Evolutionary conservation across 2,329 filamentous ascomycete species (phyloP).

Genomic region (Sclerotinia trifoliorum): DNA sequence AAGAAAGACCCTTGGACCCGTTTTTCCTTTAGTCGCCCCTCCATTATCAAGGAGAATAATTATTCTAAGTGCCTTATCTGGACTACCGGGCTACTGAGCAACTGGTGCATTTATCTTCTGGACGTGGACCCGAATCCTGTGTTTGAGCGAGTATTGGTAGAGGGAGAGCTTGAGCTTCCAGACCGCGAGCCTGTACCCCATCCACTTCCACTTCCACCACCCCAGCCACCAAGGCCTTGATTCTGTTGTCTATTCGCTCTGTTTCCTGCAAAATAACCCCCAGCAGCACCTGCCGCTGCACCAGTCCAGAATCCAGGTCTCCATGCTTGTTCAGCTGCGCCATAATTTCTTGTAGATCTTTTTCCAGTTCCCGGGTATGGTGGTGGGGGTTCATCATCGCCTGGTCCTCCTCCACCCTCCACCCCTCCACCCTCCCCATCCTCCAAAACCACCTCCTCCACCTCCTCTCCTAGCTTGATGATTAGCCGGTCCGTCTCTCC

Average conservation of each 20-base stretch:
- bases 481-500: constrained; percentile 33
- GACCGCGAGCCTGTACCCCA: too few species aligned
- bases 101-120: constrained; percentile 48
- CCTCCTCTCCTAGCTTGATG: constrained; percentile 38
- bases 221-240: constrained; percentile 30
- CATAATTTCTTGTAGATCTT: constrained; percentile 32
- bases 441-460: constrained; percentile 44
- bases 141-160: constrained; percentile 54
- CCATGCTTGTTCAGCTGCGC: constrained; percentile 51
- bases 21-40: too few species aligned
- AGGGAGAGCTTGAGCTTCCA: constrained; percentile 38
- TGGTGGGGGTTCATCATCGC: constrained; percentile 38
- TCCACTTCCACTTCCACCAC: constrained; percentile 20
- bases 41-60: not conserved
- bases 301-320: constrained; percentile 70
- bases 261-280: constrained; percentile 69
- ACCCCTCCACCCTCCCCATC: too few species aligned
- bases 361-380: constrained; percentile 36
- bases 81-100: not conserved
- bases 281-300: constrained; percentile 64
- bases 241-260: constrained; percentile 46
- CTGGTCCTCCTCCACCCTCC: constrained; percentile 35
- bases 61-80: not conserved
- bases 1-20: not conserved
- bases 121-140: constrained; percentile 72